Percentiles rank a stretch among this genome's conserved stretches.
Conservation (phyloP, 2,329 filamentous ascomycete species). For the Acarospora socialis region DNA sequence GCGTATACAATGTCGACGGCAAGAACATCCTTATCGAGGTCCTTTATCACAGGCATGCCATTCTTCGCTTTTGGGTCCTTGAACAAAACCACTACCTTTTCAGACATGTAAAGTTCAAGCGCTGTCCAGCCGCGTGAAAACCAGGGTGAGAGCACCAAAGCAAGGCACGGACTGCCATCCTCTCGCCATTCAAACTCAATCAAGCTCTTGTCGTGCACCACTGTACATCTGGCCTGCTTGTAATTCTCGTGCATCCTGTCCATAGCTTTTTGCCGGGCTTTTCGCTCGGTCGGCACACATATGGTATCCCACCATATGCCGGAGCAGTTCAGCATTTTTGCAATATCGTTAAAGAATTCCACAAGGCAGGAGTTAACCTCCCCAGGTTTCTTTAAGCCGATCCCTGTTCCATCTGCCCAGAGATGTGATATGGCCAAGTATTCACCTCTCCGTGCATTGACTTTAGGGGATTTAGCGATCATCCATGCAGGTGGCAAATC, state of each 20-base stretch:
- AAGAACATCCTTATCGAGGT: no score
- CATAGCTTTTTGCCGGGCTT: constrained; percentile 11
- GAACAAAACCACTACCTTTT: no score
- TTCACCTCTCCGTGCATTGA: no score
- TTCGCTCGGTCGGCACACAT: constrained; percentile 14
- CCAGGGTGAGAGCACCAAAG: constrained; percentile 17
- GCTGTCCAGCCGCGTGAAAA: constrained; percentile 18
- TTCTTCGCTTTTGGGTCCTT: no score
- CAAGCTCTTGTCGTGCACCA: constrained; percentile 13
- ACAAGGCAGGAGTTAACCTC: constrained; percentile 18
- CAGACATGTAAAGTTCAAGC: constrained; percentile 7
- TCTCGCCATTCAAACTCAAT: constrained; percentile 13
- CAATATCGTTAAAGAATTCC: constrained; percentile 14
- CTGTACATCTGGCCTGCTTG: constrained; percentile 7
- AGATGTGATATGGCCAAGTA: constrained; percentile 22
- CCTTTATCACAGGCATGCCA: no score
- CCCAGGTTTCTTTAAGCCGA: constrained; percentile 14
- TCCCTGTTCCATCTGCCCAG: constrained; percentile 20
- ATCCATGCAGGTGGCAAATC: neutral
- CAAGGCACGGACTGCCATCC: constrained; percentile 14
- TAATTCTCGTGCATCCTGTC: constrained; percentile 19
- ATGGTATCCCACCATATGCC: constrained; percentile 23
- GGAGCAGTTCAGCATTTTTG: constrained; percentile 10
- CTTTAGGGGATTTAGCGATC: neutral
- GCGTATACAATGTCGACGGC: no score